Conservation (phyloP, 371 early-diverging fungal species). For the Actinomucor elegans region DNA sequence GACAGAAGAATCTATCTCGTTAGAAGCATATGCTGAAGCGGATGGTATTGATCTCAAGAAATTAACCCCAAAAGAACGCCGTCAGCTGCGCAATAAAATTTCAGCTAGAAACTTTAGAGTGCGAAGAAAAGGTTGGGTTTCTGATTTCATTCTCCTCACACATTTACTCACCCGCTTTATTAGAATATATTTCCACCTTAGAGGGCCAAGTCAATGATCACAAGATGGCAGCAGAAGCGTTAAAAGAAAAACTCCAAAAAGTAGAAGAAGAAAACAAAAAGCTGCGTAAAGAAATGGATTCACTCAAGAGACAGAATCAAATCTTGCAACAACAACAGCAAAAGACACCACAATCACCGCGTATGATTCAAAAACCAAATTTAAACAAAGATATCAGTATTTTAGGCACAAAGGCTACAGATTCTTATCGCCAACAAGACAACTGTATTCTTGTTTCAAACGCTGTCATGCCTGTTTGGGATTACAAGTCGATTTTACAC, state of each 20-base stretch:
- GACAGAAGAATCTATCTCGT: conserved; percentile 18
- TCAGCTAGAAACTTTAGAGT: conserved; percentile 88
- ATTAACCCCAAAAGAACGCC: conserved; percentile 77
- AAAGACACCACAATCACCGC: conserved; percentile 14
- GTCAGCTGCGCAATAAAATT: conserved; percentile 87
- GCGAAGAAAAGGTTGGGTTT: conserved; percentile 75
- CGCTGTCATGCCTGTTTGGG: conserved; percentile 51
- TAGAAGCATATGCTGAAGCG: conserved; percentile 32
- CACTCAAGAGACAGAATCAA: conserved; percentile 42
- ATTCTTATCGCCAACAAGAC: conserved; percentile 48
- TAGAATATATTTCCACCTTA: conserved; percentile 81
- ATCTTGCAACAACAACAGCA: conserved; percentile 13
- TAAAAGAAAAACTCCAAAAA: conserved; percentile 42
- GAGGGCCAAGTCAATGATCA: conserved; percentile 76
- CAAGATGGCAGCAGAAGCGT: conserved; percentile 54
- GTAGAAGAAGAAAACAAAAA: conserved; percentile 61
- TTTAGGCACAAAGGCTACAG: conserved; percentile 44
- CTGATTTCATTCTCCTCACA: not conserved
- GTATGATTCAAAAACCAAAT: conserved; percentile 38
- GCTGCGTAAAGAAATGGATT: conserved; percentile 57
- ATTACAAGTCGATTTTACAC: conserved; percentile 37
- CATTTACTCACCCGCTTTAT: not conserved
- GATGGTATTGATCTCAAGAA: conserved; percentile 55
- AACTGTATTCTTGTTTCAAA: conserved; percentile 48
- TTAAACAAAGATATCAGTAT: conserved; percentile 50